Evolutionary conservation across 192 early-diverging fungal genomes (phyloP).

Genomic region (Rhizophagus sp.): DNA sequence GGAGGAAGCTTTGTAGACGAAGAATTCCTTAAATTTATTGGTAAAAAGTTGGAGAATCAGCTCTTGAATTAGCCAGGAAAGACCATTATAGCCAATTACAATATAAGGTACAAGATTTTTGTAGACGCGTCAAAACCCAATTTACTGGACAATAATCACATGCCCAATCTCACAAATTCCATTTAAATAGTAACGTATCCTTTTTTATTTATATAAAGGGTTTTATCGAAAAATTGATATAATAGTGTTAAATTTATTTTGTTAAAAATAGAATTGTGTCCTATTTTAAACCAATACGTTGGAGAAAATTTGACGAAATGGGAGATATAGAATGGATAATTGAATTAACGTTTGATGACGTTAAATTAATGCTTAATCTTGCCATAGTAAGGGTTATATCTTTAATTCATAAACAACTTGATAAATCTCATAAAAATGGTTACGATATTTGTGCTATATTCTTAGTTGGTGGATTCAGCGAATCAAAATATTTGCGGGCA

Average conservation of each 20-base stretch:
- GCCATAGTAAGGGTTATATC: conserved; percentile 51
- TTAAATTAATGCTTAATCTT: conserved; percentile 55
- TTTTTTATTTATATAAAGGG: background rate
- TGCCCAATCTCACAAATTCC: background rate
- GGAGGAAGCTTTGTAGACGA: conserved; percentile 15
- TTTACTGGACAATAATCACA: background rate
- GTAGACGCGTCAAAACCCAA: background rate
- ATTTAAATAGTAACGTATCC: background rate
- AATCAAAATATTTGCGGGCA: conserved; percentile 50
- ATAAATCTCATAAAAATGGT: conserved; percentile 32
- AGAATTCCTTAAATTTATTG: conserved; percentile 24
- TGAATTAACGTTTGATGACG: conserved; percentile 45
- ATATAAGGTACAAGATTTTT: conserved; percentile 10
- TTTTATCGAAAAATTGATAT: no score
- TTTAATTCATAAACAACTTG: conserved; percentile 52
- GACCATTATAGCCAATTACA: conserved; percentile 17
- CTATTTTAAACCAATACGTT: background rate
- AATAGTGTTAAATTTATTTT: background rate
- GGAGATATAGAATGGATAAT: conserved; percentile 45
- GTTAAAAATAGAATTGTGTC: background rate
- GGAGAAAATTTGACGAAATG: conserved; percentile 22
- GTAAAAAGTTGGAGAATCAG: background rate
- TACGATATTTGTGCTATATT: conserved; percentile 47
- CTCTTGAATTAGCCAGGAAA: background rate
- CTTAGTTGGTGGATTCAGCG: conserved; percentile 57